Conservation (phyloP, 768 basidiomycete species). For the Phlebiopsis gigantea region DNA sequence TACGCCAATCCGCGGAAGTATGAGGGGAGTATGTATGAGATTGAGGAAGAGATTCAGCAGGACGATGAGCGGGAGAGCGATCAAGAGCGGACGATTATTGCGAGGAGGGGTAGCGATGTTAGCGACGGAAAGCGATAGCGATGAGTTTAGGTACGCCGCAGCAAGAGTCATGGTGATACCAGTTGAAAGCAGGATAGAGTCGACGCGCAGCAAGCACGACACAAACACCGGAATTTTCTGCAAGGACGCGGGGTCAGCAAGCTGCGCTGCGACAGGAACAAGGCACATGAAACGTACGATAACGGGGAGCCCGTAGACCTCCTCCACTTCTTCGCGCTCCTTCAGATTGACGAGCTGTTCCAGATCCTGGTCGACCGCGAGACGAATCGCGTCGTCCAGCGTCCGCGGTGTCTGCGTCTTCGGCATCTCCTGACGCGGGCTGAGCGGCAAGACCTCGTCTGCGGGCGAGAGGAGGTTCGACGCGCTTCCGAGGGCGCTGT, state of each 20-base stretch:
- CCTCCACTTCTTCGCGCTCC: slow-evolving; percentile 70
- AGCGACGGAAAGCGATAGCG: slow-evolving; percentile 31
- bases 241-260: slow-evolving; percentile 4
- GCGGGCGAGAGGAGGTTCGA: slow-evolving; percentile 6
- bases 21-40: slow-evolving; percentile 58
- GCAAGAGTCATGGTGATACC: slow-evolving; percentile 61
- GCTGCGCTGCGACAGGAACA: background rate
- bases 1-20: slow-evolving; percentile 69
- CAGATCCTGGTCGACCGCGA: slow-evolving; percentile 59
- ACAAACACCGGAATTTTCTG: slow-evolving; percentile 78
- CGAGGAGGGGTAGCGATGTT: slow-evolving; percentile 12
- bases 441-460: slow-evolving; percentile 10
- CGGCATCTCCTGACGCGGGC: slow-evolving; percentile 8
- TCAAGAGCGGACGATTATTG: slow-evolving; percentile 21
- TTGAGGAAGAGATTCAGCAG: slow-evolving; percentile 45
- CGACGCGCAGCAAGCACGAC: slow-evolving; percentile 70
- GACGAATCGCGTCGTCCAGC: slow-evolving; percentile 22
- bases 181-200: slow-evolving; percentile 64
- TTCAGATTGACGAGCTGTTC: slow-evolving; percentile 60
- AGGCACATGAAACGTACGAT: slow-evolving; percentile 47
- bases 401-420: background rate
- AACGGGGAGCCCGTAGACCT: slow-evolving; percentile 73
- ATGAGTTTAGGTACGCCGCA: slow-evolving; percentile 54
- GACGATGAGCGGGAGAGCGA: slow-evolving; percentile 25
- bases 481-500: slow-evolving; percentile 15